Conservation (phyloP, 495 filamentous ascomycete species). For the Pseudevernia furfuracea region DNA sequence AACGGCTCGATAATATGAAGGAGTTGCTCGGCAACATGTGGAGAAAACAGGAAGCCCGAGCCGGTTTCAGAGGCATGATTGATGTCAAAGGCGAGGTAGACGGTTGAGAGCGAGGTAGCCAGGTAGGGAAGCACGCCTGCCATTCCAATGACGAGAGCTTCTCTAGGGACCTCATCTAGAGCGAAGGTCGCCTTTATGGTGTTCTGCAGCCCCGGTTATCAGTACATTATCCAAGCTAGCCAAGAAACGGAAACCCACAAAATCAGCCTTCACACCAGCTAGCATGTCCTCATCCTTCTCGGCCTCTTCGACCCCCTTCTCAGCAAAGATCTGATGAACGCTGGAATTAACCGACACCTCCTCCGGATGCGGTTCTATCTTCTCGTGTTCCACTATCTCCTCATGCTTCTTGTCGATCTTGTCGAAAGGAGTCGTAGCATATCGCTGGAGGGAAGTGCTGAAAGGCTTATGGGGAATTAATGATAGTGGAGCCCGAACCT, state of each 20-base stretch:
- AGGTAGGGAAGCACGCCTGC: slow-evolving; percentile 88
- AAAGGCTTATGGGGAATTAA: slow-evolving; percentile 45
- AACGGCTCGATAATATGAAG: slow-evolving; percentile 80
- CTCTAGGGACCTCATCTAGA: slow-evolving; percentile 65
- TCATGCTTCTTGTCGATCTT: slow-evolving; percentile 47
- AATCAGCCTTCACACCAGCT: slow-evolving; percentile 60
- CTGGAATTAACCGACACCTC: slow-evolving; percentile 50
- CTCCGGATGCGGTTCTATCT: slow-evolving; percentile 49
- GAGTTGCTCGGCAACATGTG: slow-evolving; percentile 62
- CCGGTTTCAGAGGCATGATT: slow-evolving; percentile 54
- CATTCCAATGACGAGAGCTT: slow-evolving; percentile 74
- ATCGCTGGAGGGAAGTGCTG: slow-evolving; percentile 45
- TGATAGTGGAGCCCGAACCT: slow-evolving; percentile 24
- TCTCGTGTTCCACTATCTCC: slow-evolving; percentile 40
- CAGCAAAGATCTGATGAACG: slow-evolving; percentile 48
- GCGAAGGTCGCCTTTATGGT: slow-evolving; percentile 84
- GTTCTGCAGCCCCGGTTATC: slow-evolving; percentile 42
- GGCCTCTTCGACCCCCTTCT: slow-evolving; percentile 31
- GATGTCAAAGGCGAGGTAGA: slow-evolving; percentile 77
- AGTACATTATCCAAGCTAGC: neutral
- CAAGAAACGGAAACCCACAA: slow-evolving; percentile 47
- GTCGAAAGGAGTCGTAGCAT: slow-evolving; percentile 35
- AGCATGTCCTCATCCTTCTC: slow-evolving; percentile 54
- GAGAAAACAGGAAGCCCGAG: slow-evolving; percentile 56
- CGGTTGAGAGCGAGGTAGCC: slow-evolving; percentile 77